Percentiles rank a stretch among this genome's conserved stretches.
Conservation (phyloP, 805 yeast genomes). For the Kluyveromyces aestuarii region DNA sequence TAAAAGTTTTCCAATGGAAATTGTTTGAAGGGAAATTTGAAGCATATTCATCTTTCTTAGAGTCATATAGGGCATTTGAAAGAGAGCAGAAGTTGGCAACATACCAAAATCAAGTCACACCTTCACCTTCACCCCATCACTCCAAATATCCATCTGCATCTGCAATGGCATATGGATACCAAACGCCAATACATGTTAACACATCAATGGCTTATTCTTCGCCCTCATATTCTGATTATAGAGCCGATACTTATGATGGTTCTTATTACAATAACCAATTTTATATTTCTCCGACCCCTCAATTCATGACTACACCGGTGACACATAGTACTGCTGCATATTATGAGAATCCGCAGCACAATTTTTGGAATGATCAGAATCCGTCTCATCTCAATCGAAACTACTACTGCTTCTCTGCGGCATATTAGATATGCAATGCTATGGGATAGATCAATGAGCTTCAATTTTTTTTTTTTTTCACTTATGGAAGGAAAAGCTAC, state of each 20-base stretch:
- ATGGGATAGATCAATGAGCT: background rate
- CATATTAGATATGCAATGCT: conserved; percentile 3
- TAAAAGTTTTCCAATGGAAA: conserved; percentile 50
- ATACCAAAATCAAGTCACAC: background rate
- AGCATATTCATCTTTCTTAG: conserved; percentile 8
- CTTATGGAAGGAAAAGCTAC: background rate
- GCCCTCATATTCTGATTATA: conserved; percentile 15
- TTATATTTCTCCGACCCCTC: conserved; percentile 9
- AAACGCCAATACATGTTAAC: conserved; percentile 13
- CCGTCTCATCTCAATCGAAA: conserved; percentile 4
- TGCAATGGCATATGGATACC: conserved; percentile 10
- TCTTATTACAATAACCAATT: conserved; percentile 9
- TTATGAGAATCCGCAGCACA: background rate
- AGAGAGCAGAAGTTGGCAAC: conserved; percentile 1
- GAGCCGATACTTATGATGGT: conserved; percentile 10
- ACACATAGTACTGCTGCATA: conserved; percentile 1
- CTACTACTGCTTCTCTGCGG: conserved; percentile 10
- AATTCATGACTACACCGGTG: conserved; percentile 8
- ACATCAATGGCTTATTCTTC: conserved; percentile 14
- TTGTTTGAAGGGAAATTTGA: conserved; percentile 33
- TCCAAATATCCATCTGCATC: conserved; percentile 1
- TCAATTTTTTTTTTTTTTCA: conserved; percentile 3
- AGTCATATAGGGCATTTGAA: conserved; percentile 1
- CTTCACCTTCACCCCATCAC: background rate
- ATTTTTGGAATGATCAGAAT: conserved; percentile 3